Evolutionary conservation across 108 stramenopile species (phyloP), one percentile per base, ranked within the genome.

Genomic region (Parmales sp.): DNA sequence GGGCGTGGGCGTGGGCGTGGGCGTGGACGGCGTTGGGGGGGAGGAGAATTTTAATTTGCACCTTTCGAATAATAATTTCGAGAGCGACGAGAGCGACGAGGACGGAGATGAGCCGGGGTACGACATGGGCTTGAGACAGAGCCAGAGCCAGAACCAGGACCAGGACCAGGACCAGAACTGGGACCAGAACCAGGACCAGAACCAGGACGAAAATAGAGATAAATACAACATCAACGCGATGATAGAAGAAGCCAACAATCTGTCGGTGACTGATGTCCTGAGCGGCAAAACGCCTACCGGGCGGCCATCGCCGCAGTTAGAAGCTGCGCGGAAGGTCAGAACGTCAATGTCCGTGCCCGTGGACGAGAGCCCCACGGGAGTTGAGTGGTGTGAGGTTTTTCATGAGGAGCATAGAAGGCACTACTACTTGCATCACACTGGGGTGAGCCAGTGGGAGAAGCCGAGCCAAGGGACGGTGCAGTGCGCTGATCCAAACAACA

Each of bases 391-490:
- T 34, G 54, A 60, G 54, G 20, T 20, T 34, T 13, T 60, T 28
- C 54, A 60, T 34, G n/a, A 11, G n/a, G n/a, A 60, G 54, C 54
- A 60, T 34, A 11, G 13, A 13, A 28, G 54, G n/a, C 54, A 60
- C 54, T 60, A 60, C 28, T 60, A 60, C 54, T 34, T 60, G 54
- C 54, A 60, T 16, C 54, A 60, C 28, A 26, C 8, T 34, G 54
- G 54, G 3, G 26, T 60, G 31, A 19, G n/a, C 54, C 54, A 60
- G 54, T 60, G 54, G 54, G 54, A 60, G 54, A 60, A 60, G 26
- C 54, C 54, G 1, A 28, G n/a, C 4, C 29, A 60, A 34, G 54
- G 54, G n/a, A 34, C 31, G 3, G 54, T 60, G 54, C 54, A 60
- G 54, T 60, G 54, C 54, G 36, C 26, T 3, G 54, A 60, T 20